phyloP scores from a whole-genome alignment of 257 asterid genomes.

The Primulina eburnea region DNA sequence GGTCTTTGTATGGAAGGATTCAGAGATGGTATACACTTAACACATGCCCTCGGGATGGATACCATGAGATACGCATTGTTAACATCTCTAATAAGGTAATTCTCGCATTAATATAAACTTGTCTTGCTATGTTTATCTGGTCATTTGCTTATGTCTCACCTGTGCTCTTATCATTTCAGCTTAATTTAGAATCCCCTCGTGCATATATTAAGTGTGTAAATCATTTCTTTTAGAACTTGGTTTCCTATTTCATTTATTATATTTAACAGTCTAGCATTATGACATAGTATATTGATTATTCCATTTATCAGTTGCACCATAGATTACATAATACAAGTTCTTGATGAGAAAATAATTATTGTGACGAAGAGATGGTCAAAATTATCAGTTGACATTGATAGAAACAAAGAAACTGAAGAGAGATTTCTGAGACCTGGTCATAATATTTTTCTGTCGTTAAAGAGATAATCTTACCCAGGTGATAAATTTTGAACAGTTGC shows the following conservation, averaged over 20 bases:
- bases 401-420: neutral
- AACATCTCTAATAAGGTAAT: conserved; percentile 88
- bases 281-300: too few relatives aligned
- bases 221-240: conserved; percentile 1
- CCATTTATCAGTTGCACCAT: neutral
- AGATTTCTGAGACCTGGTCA: conserved; percentile 17
- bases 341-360: neutral
- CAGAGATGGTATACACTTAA: conserved; percentile 89
- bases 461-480: conserved; percentile 9
- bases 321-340: neutral
- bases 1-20: conserved; percentile 96
- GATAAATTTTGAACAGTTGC: conserved; percentile 5
- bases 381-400: neutral
- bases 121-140: conserved; percentile 16
- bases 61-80: conserved; percentile 97
- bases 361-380: neutral
- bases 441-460: conserved; percentile 1
- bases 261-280: neutral
- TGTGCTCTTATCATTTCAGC: conserved; percentile 12
- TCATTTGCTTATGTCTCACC: conserved; percentile 23
- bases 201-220: conserved; percentile 20
- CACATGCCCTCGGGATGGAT: conserved; percentile 96
- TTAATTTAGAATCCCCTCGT: conserved; percentile 11
- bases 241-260: neutral
- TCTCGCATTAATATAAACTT: conserved; percentile 16